Conservation (phyloP, 2,329 filamentous ascomycete genomes). For the Fusarium hostae region DNA sequence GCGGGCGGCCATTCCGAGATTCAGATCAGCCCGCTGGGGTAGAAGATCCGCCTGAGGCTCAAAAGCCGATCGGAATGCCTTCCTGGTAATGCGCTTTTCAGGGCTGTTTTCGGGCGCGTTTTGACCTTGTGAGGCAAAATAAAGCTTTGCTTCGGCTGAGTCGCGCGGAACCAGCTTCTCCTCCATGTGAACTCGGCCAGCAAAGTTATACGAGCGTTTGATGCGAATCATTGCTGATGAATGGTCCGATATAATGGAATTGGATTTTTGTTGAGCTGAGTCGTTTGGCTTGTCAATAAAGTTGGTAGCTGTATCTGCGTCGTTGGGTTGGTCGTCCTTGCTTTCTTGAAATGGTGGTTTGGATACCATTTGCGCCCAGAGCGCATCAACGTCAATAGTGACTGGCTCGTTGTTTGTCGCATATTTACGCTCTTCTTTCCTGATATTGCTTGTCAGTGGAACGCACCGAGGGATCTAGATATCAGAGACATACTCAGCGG, state of each 20-base stretch:
- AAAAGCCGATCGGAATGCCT: slow-evolving; percentile 70
- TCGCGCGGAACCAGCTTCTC: slow-evolving; percentile 74
- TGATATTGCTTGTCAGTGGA: slow-evolving; percentile 43
- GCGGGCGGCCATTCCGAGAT: slow-evolving; percentile 64
- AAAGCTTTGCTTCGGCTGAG: slow-evolving; percentile 74
- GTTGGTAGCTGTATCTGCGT: slow-evolving; percentile 1
- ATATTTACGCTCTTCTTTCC: slow-evolving; percentile 67
- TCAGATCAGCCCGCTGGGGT: slow-evolving; percentile 64
- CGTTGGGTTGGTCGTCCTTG: slow-evolving; percentile 14
- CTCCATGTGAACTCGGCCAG: slow-evolving; percentile 76
- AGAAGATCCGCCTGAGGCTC: slow-evolving; percentile 64
- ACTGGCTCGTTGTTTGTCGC: slow-evolving; percentile 66
- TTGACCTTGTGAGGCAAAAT: slow-evolving; percentile 63
- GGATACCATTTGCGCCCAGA: slow-evolving; percentile 75
- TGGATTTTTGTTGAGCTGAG: slow-evolving; percentile 9
- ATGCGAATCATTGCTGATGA: slow-evolving; percentile 66
- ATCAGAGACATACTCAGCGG: slow-evolving; percentile 64
- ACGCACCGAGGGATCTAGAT: not conserved
- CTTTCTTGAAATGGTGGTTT: slow-evolving; percentile 43
- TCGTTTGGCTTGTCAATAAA: slow-evolving; percentile 8
- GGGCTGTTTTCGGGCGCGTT: slow-evolving; percentile 44
- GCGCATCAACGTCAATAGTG: slow-evolving; percentile 76
- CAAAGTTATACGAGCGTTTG: slow-evolving; percentile 79
- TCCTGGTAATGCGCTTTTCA: slow-evolving; percentile 60
- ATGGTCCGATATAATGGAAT: slow-evolving; percentile 28